Percentiles rank a stretch among this genome's conserved stretches.
phyloP scores from a whole-genome alignment of 176 grass and related monocot genomes.

The Oryza punctata region DNA sequence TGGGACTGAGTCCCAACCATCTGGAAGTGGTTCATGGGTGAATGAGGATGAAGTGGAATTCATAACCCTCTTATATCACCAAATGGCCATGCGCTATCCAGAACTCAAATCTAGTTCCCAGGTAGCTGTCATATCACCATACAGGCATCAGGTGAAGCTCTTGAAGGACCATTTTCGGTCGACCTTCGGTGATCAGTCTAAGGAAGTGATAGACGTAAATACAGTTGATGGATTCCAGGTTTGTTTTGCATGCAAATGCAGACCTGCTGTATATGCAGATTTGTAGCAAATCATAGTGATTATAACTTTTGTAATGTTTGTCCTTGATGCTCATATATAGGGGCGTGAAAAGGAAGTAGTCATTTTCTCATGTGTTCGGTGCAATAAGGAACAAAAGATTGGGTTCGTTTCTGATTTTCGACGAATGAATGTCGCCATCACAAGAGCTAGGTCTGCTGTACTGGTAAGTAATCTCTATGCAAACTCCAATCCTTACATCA shows the following conservation, averaged over 20 bases:
- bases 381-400: slow-evolving; percentile 79
- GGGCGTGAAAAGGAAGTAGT: slow-evolving; percentile 93
- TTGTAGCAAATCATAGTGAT: slow-evolving; percentile 10
- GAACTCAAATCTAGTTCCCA: slow-evolving; percentile 74
- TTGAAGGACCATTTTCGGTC: slow-evolving; percentile 66
- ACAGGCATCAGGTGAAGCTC: slow-evolving; percentile 79
- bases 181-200: slow-evolving; percentile 83
- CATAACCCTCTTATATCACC: slow-evolving; percentile 80
- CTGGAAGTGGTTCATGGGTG: slow-evolving; percentile 86
- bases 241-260: slow-evolving; percentile 22
- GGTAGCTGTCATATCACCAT: slow-evolving; percentile 89
- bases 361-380: slow-evolving; percentile 95
- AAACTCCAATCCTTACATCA: not conserved
- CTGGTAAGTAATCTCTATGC: slow-evolving; percentile 49
- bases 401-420: slow-evolving; percentile 92
- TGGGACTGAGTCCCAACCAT: slow-evolving; percentile 71
- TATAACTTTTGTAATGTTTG: slow-evolving; percentile 10
- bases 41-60: slow-evolving; percentile 90
- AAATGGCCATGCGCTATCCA: slow-evolving; percentile 59
- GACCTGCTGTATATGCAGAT: slow-evolving; percentile 16
- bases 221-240: slow-evolving; percentile 98
- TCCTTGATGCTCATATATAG: slow-evolving; percentile 43
- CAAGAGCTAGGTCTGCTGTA: slow-evolving; percentile 86
- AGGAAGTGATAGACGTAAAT: slow-evolving; percentile 90
- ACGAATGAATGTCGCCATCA: slow-evolving; percentile 98